These are phyloP conservation scores for Amaranthus hypochondriacus DNA, from an alignment of 148 eudicot species.

Conservation along the genomic window DNA sequence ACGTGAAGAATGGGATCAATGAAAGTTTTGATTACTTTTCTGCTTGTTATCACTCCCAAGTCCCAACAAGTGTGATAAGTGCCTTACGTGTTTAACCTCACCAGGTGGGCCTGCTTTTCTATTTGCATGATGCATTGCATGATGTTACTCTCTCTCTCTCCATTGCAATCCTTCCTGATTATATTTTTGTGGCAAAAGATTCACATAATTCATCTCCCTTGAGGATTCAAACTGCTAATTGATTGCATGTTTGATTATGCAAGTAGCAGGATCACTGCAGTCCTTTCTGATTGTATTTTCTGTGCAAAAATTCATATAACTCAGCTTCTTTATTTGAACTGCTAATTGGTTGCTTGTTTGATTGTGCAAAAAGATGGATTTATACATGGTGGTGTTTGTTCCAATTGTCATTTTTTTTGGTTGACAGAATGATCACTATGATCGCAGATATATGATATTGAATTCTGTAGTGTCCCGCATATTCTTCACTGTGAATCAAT, in stretches of 20 bases:
- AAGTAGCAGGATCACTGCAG: not conserved
- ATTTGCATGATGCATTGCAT: not conserved
- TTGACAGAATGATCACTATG: conserved; percentile 64
- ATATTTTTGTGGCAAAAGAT: too few relatives aligned
- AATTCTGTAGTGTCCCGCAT: conserved; percentile 56
- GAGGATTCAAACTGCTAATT: too few relatives aligned
- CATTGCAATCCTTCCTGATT: not conserved
- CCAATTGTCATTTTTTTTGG: conserved; percentile 13
- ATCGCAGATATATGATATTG: conserved; percentile 53
- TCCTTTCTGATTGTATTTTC: not conserved
- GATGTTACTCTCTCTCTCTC: not conserved
- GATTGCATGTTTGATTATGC: too few relatives aligned
- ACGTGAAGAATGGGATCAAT: too few relatives aligned
- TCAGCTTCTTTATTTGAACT: not conserved
- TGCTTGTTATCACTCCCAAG: too few relatives aligned
- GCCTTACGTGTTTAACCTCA: too few relatives aligned
- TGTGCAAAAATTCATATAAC: not conserved
- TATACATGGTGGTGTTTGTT: not conserved
- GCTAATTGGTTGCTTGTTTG: not conserved
- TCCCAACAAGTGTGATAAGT: too few relatives aligned
- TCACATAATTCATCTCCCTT: too few relatives aligned
- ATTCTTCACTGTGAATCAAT: conserved; percentile 50
- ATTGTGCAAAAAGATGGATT: not conserved
- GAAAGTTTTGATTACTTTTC: too few relatives aligned
- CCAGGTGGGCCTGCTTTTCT: not conserved